Conservation (phyloP, 768 basidiomycete genomes). For the Rhodocollybia butyracea region DNA sequence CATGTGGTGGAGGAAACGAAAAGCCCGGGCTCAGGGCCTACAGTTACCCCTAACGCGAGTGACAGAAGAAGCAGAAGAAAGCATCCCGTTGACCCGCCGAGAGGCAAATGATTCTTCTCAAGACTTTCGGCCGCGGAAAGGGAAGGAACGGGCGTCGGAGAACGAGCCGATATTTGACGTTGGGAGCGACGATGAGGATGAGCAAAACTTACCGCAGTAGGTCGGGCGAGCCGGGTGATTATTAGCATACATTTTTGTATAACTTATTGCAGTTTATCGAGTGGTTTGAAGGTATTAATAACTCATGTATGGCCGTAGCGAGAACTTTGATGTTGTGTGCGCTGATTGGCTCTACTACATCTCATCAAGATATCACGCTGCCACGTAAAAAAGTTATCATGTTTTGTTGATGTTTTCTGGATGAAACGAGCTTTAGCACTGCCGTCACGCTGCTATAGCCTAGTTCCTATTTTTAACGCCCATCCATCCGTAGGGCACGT, state of each 20-base stretch:
- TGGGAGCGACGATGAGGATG: slow-evolving; percentile 52
- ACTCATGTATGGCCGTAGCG: too few species aligned
- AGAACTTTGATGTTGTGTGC: too few species aligned
- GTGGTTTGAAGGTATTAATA: too few species aligned
- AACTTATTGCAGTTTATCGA: background rate
- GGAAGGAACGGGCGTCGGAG: slow-evolving; percentile 49
- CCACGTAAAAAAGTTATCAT: too few species aligned
- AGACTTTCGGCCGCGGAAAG: slow-evolving; percentile 21
- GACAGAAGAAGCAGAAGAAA: slow-evolving; percentile 49
- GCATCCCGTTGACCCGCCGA: slow-evolving; percentile 55
- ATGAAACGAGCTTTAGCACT: too few species aligned
- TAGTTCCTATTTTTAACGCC: too few species aligned
- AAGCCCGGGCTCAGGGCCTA: slow-evolving; percentile 35
- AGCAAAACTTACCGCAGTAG: slow-evolving; percentile 25
- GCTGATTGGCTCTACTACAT: too few species aligned
- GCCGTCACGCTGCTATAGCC: too few species aligned
- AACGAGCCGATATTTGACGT: slow-evolving; percentile 45
- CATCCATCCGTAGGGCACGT: background rate
- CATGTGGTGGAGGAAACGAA: slow-evolving; percentile 73
- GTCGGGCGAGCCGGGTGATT: background rate
- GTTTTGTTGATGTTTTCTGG: too few species aligned
- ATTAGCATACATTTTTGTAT: background rate
- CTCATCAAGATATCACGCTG: too few species aligned
- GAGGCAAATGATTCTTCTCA: slow-evolving; percentile 20
- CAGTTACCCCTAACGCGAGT: slow-evolving; percentile 32